phyloP scores from a whole-genome alignment of 495 filamentous ascomycete genomes.

The Xylaria palmicola region DNA sequence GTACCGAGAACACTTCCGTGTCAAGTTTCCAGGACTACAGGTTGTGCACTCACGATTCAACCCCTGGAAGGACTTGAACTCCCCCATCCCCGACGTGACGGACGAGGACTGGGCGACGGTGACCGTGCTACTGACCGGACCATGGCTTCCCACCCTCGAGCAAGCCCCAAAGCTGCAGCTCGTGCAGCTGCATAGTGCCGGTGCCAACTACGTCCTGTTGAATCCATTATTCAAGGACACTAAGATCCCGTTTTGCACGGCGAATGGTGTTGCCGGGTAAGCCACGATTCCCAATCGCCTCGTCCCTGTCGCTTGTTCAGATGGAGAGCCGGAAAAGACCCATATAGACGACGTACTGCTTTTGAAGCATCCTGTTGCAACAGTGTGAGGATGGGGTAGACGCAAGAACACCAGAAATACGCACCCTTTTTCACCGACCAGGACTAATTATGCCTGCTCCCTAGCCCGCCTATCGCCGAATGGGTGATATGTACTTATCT shows the following conservation, averaged over 20 bases:
- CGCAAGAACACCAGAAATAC: background rate
- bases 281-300: background rate
- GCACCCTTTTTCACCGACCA: background rate
- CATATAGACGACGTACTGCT: background rate
- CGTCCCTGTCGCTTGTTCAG: background rate
- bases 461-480: constrained; percentile 77
- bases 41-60: constrained; percentile 32
- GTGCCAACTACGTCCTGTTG: constrained; percentile 64
- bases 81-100: constrained; percentile 8
- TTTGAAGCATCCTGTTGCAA: too few relatives aligned
- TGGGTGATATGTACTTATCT: constrained; percentile 63
- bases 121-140: constrained; percentile 64
- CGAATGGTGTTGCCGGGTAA: constrained; percentile 71
- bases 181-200: constrained; percentile 75
- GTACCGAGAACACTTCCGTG: constrained; percentile 43
- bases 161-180: constrained; percentile 61
- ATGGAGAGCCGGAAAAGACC: background rate
- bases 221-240: constrained; percentile 64
- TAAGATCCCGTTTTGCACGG: constrained; percentile 65
- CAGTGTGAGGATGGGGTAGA: too few relatives aligned
- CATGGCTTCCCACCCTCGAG: constrained; percentile 44
- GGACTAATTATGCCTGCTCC: background rate
- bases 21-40: constrained; percentile 53
- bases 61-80: background rate
- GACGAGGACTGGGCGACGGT: constrained; percentile 52